A percentile compares a stretch with the other conserved stretches of the same genome.
phyloP scores from a whole-genome alignment of 192 early-diverging fungal species.

The Paraglomus occultum region DNA sequence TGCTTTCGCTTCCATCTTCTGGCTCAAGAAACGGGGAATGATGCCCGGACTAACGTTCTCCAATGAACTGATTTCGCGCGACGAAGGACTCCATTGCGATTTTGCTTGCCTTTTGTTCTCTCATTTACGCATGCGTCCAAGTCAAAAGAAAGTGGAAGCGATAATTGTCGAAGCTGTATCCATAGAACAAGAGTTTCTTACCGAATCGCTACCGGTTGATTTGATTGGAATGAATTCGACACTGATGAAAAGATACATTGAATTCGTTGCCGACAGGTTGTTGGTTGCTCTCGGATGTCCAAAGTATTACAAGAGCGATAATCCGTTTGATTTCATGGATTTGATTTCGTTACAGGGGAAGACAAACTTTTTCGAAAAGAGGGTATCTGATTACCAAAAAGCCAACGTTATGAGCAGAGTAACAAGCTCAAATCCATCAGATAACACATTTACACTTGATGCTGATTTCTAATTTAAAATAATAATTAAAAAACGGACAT shows the following conservation, averaged over 20 bases:
- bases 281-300: conserved; percentile 82
- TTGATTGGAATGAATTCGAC: conserved; percentile 97
- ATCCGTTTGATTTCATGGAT: conserved; percentile 99
- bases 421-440: conserved; percentile 46
- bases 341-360: conserved; percentile 97
- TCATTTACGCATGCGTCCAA: conserved; percentile 74
- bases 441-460: conserved; percentile 74
- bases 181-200: conserved; percentile 96
- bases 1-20: conserved; percentile 97
- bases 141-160: conserved; percentile 55
- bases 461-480: conserved; percentile 66
- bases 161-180: conserved; percentile 87
- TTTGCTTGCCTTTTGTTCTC: conserved; percentile 95
- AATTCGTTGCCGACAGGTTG: conserved; percentile 96
- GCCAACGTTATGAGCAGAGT: conserved; percentile 74
- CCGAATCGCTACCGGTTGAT: conserved; percentile 86
- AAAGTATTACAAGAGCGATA: conserved; percentile 83
- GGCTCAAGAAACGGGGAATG: conserved; percentile 98
- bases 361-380: conserved; percentile 99
- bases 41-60: conserved; percentile 98
- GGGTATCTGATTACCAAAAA: conserved; percentile 94
- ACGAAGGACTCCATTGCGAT: conserved; percentile 96
- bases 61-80: conserved; percentile 96
- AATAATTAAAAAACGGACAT: too few species aligned
- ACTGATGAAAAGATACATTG: conserved; percentile 96